These are phyloP conservation scores for Malbranchea cinnamomea DNA, from an alignment of 2,329 filamentous ascomycete genomes.

Conservation along the genomic window DNA sequence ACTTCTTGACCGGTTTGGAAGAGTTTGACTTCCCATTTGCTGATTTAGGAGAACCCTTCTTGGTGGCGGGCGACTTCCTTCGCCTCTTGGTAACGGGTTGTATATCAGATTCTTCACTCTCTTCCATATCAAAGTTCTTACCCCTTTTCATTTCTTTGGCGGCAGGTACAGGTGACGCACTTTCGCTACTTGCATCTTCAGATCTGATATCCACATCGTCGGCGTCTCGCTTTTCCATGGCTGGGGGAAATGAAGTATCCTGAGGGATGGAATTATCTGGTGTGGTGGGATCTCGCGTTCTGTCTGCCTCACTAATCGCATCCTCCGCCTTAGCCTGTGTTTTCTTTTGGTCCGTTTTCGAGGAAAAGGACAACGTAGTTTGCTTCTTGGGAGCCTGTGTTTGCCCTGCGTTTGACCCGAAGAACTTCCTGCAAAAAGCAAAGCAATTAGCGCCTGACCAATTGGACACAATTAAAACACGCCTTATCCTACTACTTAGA, in stretches of 20 bases:
- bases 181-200: conserved; percentile 10
- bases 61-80: conserved; percentile 16
- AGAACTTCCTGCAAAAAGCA: conserved; percentile 57
- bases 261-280: too few relatives aligned
- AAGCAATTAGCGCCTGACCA: background rate
- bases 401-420: conserved; percentile 49
- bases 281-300: too few relatives aligned
- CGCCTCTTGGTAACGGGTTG: conserved; percentile 45
- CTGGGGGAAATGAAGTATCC: too few relatives aligned
- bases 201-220: conserved; percentile 8
- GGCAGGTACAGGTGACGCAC: conserved; percentile 6
- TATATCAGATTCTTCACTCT: conserved; percentile 40
- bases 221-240: too few relatives aligned
- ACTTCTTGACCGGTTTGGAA: conserved; percentile 13
- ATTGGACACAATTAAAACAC: too few relatives aligned
- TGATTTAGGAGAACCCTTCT: conserved; percentile 5
- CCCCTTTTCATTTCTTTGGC: conserved; percentile 23
- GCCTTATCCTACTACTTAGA: too few relatives aligned
- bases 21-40: conserved; percentile 11
- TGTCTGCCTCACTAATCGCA: conserved; percentile 9
- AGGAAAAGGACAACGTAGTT: conserved; percentile 60
- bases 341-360: conserved; percentile 31
- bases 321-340: conserved; percentile 17
- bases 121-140: conserved; percentile 24
- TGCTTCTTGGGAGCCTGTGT: conserved; percentile 52